These are phyloP conservation scores for Pseudocercospora musae DNA, from an alignment of 2,329 filamentous ascomycete species.

Conservation along the genomic window DNA sequence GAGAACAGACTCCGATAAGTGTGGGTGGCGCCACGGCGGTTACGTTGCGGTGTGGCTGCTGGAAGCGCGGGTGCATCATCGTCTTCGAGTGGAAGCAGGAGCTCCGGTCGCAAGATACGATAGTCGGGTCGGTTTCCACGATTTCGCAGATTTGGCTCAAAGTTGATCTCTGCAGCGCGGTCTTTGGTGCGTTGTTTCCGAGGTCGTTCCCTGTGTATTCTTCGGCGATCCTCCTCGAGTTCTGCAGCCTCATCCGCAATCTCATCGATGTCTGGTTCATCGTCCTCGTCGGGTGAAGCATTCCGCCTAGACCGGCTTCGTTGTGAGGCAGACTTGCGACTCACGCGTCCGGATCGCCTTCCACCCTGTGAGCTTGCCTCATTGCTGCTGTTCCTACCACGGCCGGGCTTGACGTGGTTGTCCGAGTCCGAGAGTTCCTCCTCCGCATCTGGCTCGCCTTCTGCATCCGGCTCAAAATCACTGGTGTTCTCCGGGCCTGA, in stretches of 20 bases:
- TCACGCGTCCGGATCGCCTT: conserved; percentile 52
- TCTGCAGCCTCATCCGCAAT: conserved; percentile 58
- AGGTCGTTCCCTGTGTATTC: conserved; percentile 36
- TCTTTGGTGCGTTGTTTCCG: conserved; percentile 33
- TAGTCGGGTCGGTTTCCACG: conserved; percentile 77
- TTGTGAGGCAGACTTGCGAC: conserved; percentile 46
- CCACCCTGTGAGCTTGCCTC: conserved; percentile 38
- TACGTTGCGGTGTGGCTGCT: conserved; percentile 60
- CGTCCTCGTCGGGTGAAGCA: conserved; percentile 47
- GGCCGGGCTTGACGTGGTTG: conserved; percentile 45
- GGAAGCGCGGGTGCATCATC: conserved; percentile 63
- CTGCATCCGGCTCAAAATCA: conserved; percentile 60
- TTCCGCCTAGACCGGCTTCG: conserved; percentile 43
- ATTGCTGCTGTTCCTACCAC: conserved; percentile 46
- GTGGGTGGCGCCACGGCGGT: conserved; percentile 59
- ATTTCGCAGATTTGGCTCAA: conserved; percentile 54
- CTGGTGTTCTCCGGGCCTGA: conserved; percentile 54
- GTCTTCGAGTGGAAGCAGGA: conserved; percentile 69
- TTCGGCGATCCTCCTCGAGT: conserved; percentile 51
- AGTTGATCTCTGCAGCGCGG: conserved; percentile 29
- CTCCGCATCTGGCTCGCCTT: conserved; percentile 52
- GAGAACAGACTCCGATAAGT: conserved; percentile 79
- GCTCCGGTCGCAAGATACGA: conserved; percentile 74
- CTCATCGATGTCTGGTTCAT: conserved; percentile 46
- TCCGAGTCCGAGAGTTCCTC: conserved; percentile 52